phyloP scores from a whole-genome alignment of 306 rosid genomes.

The Calophaca sinica region DNA sequence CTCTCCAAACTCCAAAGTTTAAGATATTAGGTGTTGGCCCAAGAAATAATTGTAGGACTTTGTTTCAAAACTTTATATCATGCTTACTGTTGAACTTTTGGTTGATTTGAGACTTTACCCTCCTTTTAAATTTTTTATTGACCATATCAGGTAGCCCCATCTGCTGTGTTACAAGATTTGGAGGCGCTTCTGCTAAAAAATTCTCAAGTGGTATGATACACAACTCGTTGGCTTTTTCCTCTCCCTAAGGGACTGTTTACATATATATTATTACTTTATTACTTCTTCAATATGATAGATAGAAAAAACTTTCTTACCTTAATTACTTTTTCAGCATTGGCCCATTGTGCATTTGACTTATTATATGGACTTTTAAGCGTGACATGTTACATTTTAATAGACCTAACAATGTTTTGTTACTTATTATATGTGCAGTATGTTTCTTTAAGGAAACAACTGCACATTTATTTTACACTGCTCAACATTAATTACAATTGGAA shows the following conservation, averaged over 20 bases:
- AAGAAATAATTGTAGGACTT: background rate
- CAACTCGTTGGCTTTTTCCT: constrained; percentile 32
- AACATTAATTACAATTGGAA: background rate
- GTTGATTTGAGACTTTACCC: constrained; percentile 35
- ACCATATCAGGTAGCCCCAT: constrained; percentile 73
- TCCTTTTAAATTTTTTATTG: constrained; percentile 34
- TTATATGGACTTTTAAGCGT: constrained; percentile 7
- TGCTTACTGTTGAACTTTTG: constrained; percentile 29
- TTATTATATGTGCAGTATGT: background rate
- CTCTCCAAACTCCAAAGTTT: constrained; percentile 6
- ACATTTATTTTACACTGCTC: constrained; percentile 8
- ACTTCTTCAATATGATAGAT: constrained; percentile 10
- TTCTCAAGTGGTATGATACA: constrained; percentile 73
- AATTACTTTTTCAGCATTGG: background rate
- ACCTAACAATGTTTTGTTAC: constrained; percentile 7
- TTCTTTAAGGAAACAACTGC: background rate
- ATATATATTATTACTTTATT: constrained; percentile 11
- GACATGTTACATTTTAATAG: background rate
- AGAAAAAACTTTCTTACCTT: background rate
- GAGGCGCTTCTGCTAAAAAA: constrained; percentile 75
- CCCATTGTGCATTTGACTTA: constrained; percentile 2
- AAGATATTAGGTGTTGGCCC: constrained; percentile 8
- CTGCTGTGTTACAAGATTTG: constrained; percentile 74
- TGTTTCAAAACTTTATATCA: constrained; percentile 36
- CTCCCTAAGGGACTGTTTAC: constrained; percentile 23